A percentile compares a stretch with the other conserved stretches of the same genome.
These are phyloP conservation scores for Craterostigma plantagineum DNA, from an alignment of 257 asterid species.

Conservation along the genomic window DNA sequence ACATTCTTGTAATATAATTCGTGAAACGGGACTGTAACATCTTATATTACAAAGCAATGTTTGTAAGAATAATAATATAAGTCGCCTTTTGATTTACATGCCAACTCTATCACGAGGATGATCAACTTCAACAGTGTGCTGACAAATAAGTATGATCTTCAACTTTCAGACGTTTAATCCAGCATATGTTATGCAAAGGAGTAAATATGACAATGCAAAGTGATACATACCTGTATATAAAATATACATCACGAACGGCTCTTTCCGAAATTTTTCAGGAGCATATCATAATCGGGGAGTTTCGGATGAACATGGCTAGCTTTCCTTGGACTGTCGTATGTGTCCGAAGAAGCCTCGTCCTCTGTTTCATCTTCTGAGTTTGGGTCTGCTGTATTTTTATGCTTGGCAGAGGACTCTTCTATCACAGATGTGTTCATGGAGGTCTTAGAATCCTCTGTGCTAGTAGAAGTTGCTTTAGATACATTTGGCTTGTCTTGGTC, in stretches of 20 bases:
- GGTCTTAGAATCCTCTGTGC: conserved; percentile 14
- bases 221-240: no score
- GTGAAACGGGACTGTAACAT: no score
- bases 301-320: conserved; percentile 6
- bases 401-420: conserved; percentile 14
- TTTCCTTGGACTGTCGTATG: background rate
- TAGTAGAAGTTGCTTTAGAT: conserved; percentile 17
- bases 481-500: conserved; percentile 16
- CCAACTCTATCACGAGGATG: no score
- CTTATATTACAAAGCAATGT: no score
- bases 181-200: no score
- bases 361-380: conserved; percentile 13
- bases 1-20: no score
- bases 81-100: no score
- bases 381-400: conserved; percentile 9
- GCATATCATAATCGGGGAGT: conserved; percentile 5
- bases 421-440: conserved; percentile 18
- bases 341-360: conserved; percentile 9
- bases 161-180: no score
- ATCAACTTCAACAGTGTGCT: no score
- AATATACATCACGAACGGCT: conserved; percentile 1
- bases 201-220: no score
- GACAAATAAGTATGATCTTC: no score
- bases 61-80: no score
- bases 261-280: conserved; percentile 1